Evolutionary conservation across 306 rosid genomes (phyloP).

Genomic region (Comarum palustre): DNA sequence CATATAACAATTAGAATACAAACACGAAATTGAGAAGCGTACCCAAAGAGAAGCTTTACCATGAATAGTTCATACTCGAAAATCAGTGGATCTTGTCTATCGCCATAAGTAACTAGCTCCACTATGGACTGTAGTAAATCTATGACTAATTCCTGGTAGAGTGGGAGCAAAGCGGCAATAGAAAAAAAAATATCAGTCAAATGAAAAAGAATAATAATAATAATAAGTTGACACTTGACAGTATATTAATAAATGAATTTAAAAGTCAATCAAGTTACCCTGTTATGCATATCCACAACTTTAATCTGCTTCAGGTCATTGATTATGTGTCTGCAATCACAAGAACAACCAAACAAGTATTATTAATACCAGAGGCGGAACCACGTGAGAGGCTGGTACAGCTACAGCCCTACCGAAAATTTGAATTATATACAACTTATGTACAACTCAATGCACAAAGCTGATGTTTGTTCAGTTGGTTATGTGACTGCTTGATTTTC

Average conservation of each 20-base stretch:
- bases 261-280: conserved; percentile 26
- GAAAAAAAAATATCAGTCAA: not conserved
- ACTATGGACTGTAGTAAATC: conserved; percentile 76
- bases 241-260: not conserved
- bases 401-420: too few species aligned
- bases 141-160: conserved; percentile 58
- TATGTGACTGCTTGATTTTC: too few species aligned
- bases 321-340: conserved; percentile 23
- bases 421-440: too few species aligned
- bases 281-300: conserved; percentile 38
- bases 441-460: too few species aligned
- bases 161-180: not conserved
- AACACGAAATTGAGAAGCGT: conserved; percentile 12
- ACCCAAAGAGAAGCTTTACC: conserved; percentile 19
- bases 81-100: conserved; percentile 71
- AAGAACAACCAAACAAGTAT: not conserved
- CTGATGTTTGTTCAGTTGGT: too few species aligned
- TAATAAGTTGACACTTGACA: not conserved
- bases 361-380: not conserved
- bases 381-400: too few species aligned
- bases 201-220: not conserved
- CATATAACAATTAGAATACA: conserved; percentile 12
- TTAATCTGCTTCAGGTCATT: conserved; percentile 36
- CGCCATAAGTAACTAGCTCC: conserved; percentile 80
- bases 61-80: conserved; percentile 57